Conservation (phyloP, 345 rosid species). For the Syzygium jambos region DNA sequence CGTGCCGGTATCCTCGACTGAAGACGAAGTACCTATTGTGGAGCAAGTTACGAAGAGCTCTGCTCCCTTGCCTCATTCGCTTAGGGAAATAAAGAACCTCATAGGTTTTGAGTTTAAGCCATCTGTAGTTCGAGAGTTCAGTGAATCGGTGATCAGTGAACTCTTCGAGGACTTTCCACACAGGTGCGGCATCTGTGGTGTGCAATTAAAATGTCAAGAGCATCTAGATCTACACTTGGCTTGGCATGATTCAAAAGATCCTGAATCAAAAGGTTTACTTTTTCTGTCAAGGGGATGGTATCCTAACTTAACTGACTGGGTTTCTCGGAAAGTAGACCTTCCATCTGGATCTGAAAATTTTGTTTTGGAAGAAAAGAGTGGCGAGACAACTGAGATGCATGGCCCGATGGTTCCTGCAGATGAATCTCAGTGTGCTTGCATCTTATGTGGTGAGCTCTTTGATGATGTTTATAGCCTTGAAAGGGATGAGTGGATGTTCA, state of each 20-base stretch:
- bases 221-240: slow-evolving; percentile 65
- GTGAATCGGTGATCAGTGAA: slow-evolving; percentile 56
- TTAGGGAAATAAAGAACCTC: slow-evolving; percentile 27
- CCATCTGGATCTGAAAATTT: slow-evolving; percentile 28
- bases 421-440: slow-evolving; percentile 76
- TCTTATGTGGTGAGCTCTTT: slow-evolving; percentile 84
- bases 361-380: slow-evolving; percentile 18
- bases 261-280: slow-evolving; percentile 15
- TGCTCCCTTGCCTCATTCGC: slow-evolving; percentile 9
- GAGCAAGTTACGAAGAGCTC: slow-evolving; percentile 26
- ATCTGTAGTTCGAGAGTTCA: slow-evolving; percentile 64
- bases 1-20: slow-evolving; percentile 16
- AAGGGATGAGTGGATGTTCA: slow-evolving; percentile 74
- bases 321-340: slow-evolving; percentile 34
- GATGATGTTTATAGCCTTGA: slow-evolving; percentile 65
- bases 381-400: slow-evolving; percentile 20
- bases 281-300: slow-evolving; percentile 62
- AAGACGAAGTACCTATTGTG: slow-evolving; percentile 23
- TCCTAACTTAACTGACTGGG: slow-evolving; percentile 52
- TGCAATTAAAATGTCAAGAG: slow-evolving; percentile 58
- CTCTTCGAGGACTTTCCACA: slow-evolving; percentile 61
- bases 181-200: slow-evolving; percentile 68
- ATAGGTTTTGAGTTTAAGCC: slow-evolving; percentile 75
- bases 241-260: slow-evolving; percentile 55
- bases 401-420: slow-evolving; percentile 61